These are phyloP conservation scores for Aspergillus fumigatiaffinis DNA, from an alignment of 2,329 filamentous ascomycete species.

Conservation along the genomic window DNA sequence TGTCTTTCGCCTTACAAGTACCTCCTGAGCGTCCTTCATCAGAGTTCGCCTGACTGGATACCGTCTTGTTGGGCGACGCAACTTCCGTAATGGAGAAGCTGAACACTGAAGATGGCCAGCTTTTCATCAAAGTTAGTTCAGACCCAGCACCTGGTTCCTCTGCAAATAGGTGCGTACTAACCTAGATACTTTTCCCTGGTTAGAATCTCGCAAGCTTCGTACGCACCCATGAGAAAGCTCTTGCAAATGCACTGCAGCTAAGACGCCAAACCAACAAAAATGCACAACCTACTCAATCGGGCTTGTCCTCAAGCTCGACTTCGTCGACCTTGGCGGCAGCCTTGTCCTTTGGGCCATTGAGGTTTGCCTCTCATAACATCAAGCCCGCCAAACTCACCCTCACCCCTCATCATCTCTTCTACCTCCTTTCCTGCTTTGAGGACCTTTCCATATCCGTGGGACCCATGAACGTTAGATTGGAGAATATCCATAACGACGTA, in stretches of 20 bases:
- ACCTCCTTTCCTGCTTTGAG: slow-evolving; percentile 90
- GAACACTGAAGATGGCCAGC: slow-evolving; percentile 48
- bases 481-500: slow-evolving; percentile 86
- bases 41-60: slow-evolving; percentile 31
- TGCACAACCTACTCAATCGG: slow-evolving; percentile 55
- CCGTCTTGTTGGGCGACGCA: slow-evolving; percentile 26
- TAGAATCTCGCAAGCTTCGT: slow-evolving; percentile 96
- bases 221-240: slow-evolving; percentile 92
- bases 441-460: slow-evolving; percentile 86
- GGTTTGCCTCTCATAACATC: slow-evolving; percentile 76
- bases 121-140: slow-evolving; percentile 44
- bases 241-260: slow-evolving; percentile 91
- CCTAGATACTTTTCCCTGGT: slow-evolving; percentile 1
- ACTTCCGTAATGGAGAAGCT: slow-evolving; percentile 45
- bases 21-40: slow-evolving; percentile 34
- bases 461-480: slow-evolving; percentile 91
- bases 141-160: background rate
- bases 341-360: slow-evolving; percentile 79
- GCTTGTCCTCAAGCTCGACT: slow-evolving; percentile 62
- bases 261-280: slow-evolving; percentile 67
- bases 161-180: slow-evolving; percentile 5
- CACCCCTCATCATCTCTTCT: slow-evolving; percentile 95
- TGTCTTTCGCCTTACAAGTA: slow-evolving; percentile 22
- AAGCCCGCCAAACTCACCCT: slow-evolving; percentile 90
- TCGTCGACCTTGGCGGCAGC: slow-evolving; percentile 73